A percentile compares a stretch with the other conserved stretches of the same genome.
Evolutionary conservation across 1,284 basidiomycete genomes (phyloP).

Genomic region (Leccinum solheimii): DNA sequence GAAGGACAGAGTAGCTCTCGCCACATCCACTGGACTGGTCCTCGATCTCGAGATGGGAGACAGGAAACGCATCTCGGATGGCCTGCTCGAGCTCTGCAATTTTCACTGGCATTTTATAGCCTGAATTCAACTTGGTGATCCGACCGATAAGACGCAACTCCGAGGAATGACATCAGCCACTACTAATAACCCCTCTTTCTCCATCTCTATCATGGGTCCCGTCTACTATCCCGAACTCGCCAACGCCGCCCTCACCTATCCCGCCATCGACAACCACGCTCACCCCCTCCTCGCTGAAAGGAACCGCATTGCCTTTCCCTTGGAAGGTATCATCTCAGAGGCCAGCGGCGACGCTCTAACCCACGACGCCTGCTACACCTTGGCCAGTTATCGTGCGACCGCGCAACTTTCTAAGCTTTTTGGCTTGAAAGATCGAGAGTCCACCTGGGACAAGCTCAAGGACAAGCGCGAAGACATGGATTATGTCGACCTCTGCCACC

Average conservation of each 20-base stretch:
- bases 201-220: constrained; percentile 10
- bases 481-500: constrained; percentile 57
- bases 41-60: constrained; percentile 66
- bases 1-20: constrained; percentile 68
- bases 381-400: constrained; percentile 60
- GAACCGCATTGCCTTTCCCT: constrained; percentile 47
- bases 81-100: constrained; percentile 55
- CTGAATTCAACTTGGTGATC: constrained; percentile 9
- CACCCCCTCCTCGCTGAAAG: constrained; percentile 61
- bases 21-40: constrained; percentile 80
- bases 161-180: not conserved
- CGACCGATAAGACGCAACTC: constrained; percentile 6
- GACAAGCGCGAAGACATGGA: constrained; percentile 40
- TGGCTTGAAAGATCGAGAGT: constrained; percentile 37
- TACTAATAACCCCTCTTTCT: constrained; percentile 8
- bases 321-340: constrained; percentile 67
- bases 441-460: constrained; percentile 62
- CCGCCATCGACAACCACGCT: constrained; percentile 73
- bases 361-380: constrained; percentile 52
- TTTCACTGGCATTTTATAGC: constrained; percentile 57
- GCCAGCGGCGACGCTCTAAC: constrained; percentile 52
- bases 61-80: constrained; percentile 58
- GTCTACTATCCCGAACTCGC: constrained; percentile 38
- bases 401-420: constrained; percentile 53
- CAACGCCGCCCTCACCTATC: constrained; percentile 37